Evolutionary conservation across 2,329 filamentous ascomycete genomes (phyloP).

Genomic region (Alternaria brassicae): DNA sequence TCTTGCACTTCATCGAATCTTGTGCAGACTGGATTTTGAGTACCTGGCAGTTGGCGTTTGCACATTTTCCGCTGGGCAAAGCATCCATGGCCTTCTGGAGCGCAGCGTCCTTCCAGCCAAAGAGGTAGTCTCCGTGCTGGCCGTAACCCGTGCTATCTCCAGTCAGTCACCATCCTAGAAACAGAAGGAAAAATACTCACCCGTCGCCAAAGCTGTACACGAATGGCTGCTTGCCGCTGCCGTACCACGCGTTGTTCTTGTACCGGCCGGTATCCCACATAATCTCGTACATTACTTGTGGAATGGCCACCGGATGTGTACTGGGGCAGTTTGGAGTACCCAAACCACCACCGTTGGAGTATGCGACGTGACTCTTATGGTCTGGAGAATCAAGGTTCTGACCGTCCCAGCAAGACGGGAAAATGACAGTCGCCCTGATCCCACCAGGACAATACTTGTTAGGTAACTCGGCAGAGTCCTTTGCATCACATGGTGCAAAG

Average conservation of each 20-base stretch:
- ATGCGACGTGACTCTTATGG: slow-evolving; percentile 70
- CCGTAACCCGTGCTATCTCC: slow-evolving; percentile 19
- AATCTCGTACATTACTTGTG: slow-evolving; percentile 57
- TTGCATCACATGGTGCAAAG: slow-evolving; percentile 32
- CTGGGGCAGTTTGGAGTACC: slow-evolving; percentile 56
- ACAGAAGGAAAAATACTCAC: slow-evolving; percentile 14
- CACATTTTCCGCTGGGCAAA: slow-evolving; percentile 37
- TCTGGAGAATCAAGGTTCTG: slow-evolving; percentile 58
- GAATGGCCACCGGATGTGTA: slow-evolving; percentile 54
- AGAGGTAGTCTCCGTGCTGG: slow-evolving; percentile 36
- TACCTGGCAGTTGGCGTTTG: slow-evolving; percentile 40
- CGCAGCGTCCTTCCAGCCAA: slow-evolving; percentile 39
- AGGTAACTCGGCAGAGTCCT: slow-evolving; percentile 50
- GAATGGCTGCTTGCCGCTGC: slow-evolving; percentile 35
- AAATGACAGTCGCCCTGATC: slow-evolving; percentile 72
- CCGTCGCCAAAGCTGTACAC: slow-evolving; percentile 40
- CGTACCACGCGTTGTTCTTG: slow-evolving; percentile 32
- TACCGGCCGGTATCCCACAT: slow-evolving; percentile 53
- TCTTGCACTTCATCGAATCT: slow-evolving; percentile 37
- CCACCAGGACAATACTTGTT: slow-evolving; percentile 80
- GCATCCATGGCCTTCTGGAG: slow-evolving; percentile 42
- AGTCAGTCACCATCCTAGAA: neutral
- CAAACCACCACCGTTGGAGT: slow-evolving; percentile 54
- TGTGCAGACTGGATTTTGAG: slow-evolving; percentile 40
- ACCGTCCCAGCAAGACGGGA: slow-evolving; percentile 77